phyloP scores from a whole-genome alignment of 176 grass and related monocot genomes.

The Oryza officinalis region DNA sequence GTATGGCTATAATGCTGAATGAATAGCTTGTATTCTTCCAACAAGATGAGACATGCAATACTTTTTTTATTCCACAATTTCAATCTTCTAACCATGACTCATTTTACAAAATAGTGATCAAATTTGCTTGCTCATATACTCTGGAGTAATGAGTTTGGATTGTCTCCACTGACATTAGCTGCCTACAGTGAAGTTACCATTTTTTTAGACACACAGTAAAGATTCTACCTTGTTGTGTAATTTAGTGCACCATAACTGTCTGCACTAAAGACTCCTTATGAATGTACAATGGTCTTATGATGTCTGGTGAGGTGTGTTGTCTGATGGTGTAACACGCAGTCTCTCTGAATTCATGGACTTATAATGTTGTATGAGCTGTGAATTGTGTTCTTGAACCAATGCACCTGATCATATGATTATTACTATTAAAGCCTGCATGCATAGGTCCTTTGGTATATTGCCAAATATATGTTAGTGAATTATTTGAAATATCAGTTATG shows the following conservation, averaged over 20 bases:
- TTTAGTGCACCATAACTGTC: constrained; percentile 1
- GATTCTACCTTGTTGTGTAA: neutral
- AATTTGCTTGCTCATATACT: neutral
- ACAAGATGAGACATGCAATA: neutral
- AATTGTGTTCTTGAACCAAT: neutral
- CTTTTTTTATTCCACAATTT: neutral
- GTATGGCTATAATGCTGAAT: neutral
- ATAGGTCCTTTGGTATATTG: neutral
- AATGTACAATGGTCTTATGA: neutral
- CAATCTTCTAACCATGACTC: neutral
- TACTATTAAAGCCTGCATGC: neutral
- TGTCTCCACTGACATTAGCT: neutral
- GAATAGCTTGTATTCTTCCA: neutral
- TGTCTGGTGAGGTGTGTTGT: neutral
- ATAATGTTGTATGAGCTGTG: neutral
- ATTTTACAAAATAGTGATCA: constrained; percentile 2
- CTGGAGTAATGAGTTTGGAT: neutral
- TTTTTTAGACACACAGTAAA: neutral
- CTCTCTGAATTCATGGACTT: neutral
- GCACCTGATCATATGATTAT: neutral
- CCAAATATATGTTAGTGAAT: constrained; percentile 4
- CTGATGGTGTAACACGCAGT: neutral
- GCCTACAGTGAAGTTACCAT: neutral
- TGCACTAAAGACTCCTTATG: neutral
- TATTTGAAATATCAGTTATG: constrained; percentile 6